Percentiles rank a stretch among this genome's conserved stretches.
Conservation (phyloP, 208 protist genomes). For the Strigomonas galati region DNA sequence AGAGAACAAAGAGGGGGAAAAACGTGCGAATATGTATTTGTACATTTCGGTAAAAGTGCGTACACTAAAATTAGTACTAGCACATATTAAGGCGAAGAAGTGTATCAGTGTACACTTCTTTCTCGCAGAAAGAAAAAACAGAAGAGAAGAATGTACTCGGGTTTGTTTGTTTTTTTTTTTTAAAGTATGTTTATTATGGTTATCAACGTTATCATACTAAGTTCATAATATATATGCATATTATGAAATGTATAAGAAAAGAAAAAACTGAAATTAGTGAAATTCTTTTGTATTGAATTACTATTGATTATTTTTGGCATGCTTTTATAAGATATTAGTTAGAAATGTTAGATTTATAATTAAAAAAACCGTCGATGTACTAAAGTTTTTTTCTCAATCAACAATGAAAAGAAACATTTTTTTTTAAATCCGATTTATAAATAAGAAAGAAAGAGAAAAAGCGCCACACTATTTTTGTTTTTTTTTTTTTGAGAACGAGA, state of each 20-base stretch:
- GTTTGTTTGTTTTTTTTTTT: background rate
- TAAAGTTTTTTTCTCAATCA: constrained; percentile 3
- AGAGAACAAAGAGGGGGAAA: background rate
- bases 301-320: background rate
- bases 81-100: too few relatives aligned
- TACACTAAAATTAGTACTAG: background rate
- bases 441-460: background rate
- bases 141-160: background rate
- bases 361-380: background rate
- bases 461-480: background rate
- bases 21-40: background rate
- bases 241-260: background rate
- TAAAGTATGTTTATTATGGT: background rate
- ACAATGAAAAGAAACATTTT: too few relatives aligned
- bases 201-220: background rate
- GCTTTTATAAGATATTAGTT: constrained; percentile 2
- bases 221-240: constrained; percentile 5
- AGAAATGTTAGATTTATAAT: too few relatives aligned
- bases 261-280: constrained; percentile 8
- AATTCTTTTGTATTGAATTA: constrained; percentile 8
- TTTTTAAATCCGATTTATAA: too few relatives aligned
- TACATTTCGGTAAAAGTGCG: background rate
- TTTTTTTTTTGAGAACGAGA: constrained; percentile 10
- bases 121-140: background rate
- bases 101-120: background rate